Evolutionary conservation across 495 filamentous ascomycete genomes (phyloP), one percentile per base, ranked within the genome.

Genomic region (Barbatosphaeria neglecta): DNA sequence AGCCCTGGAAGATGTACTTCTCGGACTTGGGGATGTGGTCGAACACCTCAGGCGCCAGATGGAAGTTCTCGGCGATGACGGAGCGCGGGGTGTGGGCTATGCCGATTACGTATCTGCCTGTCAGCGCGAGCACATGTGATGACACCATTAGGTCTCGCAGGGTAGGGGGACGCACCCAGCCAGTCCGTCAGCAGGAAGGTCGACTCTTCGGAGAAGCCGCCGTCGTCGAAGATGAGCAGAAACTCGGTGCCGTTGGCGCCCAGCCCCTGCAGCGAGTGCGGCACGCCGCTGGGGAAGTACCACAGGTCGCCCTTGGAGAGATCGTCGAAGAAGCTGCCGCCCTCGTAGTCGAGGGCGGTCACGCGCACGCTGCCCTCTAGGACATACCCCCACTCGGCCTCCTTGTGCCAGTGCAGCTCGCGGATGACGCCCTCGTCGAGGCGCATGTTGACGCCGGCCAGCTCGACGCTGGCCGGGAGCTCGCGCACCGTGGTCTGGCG

Each of bases 371-470:
- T 71, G 17, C 81, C 80, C 3, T 67, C 53, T 46, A 80, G 80
- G 1, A 83, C 64, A 46, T 75, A 76, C 10, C 77, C 81, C 79
- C 80, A 83, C 62, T 84, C 78, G 38, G 78, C 79, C 75, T 81
- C 41, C 10, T 41, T 15, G 22, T 84, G 80, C 80, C 80, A 84
- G 48, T 84, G 80, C 8, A 83, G 58, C 54, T 84, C 78, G 7
- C 80, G 69, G 41, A 78, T 71, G 5, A 77, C 72, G 25, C 80
- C 78, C 55, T 82, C 80, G 42, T 65, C 72, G 37, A 84, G 39
- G 20, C 39, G 39, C 39, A 41, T 41, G 39, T 41, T 41, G 20
- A 41, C 39, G 20, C 39, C 39, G 4, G 39, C 39, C 20, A 41
- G 39, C 22, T 41, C 39, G 56, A 59, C 82, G 80, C 59, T 80